Conservation (phyloP, 78 protist genomes). For the Kipferlia bialata region DNA sequence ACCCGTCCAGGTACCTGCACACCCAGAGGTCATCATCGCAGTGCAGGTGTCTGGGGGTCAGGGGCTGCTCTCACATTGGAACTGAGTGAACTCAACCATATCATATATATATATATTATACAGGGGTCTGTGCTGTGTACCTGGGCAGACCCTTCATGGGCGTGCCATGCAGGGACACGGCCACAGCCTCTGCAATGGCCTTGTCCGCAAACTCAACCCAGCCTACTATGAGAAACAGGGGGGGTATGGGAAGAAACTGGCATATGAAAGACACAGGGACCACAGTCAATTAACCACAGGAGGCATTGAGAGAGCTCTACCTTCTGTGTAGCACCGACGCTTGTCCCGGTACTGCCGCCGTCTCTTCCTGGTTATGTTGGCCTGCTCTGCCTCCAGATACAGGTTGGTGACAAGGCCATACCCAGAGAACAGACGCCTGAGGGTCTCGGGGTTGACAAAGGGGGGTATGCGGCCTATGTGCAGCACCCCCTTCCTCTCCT, state of each 20-base stretch:
- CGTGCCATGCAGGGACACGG: constrained; percentile 32
- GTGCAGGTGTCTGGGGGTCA: no score
- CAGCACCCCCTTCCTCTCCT: constrained; percentile 43
- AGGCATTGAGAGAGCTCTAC: no score
- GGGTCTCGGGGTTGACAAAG: constrained; percentile 43
- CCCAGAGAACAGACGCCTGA: constrained; percentile 36
- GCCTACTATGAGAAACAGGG: no score
- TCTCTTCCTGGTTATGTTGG: no score
- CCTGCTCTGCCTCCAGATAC: constrained; percentile 26
- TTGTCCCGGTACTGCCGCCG: no score
- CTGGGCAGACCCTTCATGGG: background rate
- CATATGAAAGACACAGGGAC: no score
- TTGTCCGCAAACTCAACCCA: constrained; percentile 69
- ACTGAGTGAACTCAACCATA: background rate
- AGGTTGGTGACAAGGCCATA: constrained; percentile 47
- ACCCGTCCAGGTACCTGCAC: constrained; percentile 53
- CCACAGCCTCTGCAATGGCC: constrained; percentile 36
- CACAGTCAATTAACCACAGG: no score
- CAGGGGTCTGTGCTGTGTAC: background rate
- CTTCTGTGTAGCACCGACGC: no score
- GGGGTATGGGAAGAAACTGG: no score
- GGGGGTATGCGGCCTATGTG: constrained; percentile 59
- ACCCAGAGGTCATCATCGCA: constrained; percentile 56
- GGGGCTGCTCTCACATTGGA: constrained; percentile 20
- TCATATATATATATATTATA: background rate